These are phyloP conservation scores for Candida dubliniensis DNA, from an alignment of 1,139 yeast genomes.

Conservation along the genomic window DNA sequence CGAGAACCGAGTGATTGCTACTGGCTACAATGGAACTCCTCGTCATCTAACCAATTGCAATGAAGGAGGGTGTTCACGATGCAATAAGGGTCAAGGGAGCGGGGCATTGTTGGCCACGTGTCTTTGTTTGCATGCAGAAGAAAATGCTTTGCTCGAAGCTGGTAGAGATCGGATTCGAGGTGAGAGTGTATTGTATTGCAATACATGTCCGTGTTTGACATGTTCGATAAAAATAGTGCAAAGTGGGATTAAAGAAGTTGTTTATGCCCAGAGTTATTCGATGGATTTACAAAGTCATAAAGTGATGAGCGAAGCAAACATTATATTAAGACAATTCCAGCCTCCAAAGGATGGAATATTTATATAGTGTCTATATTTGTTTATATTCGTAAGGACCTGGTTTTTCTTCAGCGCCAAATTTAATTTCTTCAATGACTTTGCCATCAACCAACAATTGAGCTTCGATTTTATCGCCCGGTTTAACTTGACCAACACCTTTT, in stretches of 20 bases:
- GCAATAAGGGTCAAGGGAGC: slow-evolving; percentile 71
- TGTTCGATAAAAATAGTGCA: slow-evolving; percentile 95
- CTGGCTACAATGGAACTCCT: slow-evolving; percentile 98
- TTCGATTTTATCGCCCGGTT: slow-evolving; percentile 73
- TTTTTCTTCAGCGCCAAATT: slow-evolving; percentile 59
- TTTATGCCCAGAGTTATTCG: slow-evolving; percentile 86
- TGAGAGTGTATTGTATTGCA: slow-evolving; percentile 77
- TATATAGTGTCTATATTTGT: slow-evolving; percentile 44
- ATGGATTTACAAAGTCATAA: slow-evolving; percentile 79
- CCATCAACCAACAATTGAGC: slow-evolving; percentile 64
- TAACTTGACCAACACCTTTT: slow-evolving; percentile 88
- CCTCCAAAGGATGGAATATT: slow-evolving; percentile 56
- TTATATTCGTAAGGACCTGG: slow-evolving; percentile 78
- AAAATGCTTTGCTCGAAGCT: slow-evolving; percentile 89
- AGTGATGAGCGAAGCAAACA: slow-evolving; percentile 74
- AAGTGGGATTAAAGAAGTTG: slow-evolving; percentile 89
- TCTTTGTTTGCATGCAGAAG: slow-evolving; percentile 94
- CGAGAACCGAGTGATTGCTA: slow-evolving; percentile 83
- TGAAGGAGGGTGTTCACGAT: slow-evolving; percentile 91
- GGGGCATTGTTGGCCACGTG: slow-evolving; percentile 72
- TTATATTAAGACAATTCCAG: slow-evolving; percentile 68
- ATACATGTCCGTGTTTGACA: slow-evolving; percentile 96
- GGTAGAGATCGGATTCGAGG: slow-evolving; percentile 77
- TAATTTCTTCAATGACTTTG: slow-evolving; percentile 50
- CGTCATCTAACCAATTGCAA: slow-evolving; percentile 84